Percentiles rank a stretch among this genome's conserved stretches.
These are phyloP conservation scores for Epichloe sp. DNA, from an alignment of 2,329 filamentous ascomycete species.

Conservation along the genomic window DNA sequence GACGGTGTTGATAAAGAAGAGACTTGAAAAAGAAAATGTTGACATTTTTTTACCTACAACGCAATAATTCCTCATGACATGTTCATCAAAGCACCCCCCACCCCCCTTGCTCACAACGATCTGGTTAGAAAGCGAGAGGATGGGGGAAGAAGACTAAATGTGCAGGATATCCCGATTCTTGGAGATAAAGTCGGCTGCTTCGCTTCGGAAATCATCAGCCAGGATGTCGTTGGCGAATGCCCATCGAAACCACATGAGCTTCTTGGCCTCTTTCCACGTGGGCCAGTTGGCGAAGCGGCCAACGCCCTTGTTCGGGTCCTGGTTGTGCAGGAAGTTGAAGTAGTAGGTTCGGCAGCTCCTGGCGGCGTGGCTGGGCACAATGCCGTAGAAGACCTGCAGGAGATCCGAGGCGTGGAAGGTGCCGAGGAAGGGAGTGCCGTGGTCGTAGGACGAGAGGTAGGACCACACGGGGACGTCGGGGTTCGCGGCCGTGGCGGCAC, in stretches of 20 bases:
- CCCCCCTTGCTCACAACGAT: no score
- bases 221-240: constrained; percentile 17
- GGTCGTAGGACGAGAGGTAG: constrained; percentile 60
- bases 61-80: background rate
- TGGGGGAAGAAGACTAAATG: constrained; percentile 8
- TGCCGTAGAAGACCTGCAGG: constrained; percentile 53
- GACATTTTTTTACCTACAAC: no score
- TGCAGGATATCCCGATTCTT: constrained; percentile 13
- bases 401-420: constrained; percentile 65
- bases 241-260: constrained; percentile 36
- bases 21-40: background rate
- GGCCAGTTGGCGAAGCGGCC: constrained; percentile 28
- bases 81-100: background rate
- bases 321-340: constrained; percentile 54
- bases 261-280: constrained; percentile 26
- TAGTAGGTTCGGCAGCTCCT: constrained; percentile 54
- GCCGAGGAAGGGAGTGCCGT: constrained; percentile 57
- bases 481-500: constrained; percentile 28
- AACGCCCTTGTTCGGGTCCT: constrained; percentile 52
- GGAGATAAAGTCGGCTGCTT: constrained; percentile 16
- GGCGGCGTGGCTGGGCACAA: constrained; percentile 49
- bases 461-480: constrained; percentile 57
- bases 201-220: constrained; percentile 25
- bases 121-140: no score
- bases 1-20: background rate